Conservation (phyloP, 192 early-diverging fungal genomes). For the Coemansia sp. region DNA sequence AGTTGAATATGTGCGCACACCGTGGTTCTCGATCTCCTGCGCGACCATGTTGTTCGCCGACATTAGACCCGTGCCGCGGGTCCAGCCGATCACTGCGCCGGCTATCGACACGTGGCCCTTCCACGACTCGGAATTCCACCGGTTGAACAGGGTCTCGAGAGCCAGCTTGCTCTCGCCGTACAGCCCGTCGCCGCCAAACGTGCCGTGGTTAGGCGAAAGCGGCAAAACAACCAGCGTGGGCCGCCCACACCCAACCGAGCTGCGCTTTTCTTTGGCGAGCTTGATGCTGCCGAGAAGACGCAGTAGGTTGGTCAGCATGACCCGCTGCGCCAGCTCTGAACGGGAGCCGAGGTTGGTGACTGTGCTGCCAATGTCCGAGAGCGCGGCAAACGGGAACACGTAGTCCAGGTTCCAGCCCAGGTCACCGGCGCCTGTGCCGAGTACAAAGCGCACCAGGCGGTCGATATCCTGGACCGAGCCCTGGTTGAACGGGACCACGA, state of each 20-base stretch:
- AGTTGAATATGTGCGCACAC: conserved; percentile 85
- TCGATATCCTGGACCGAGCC: conserved; percentile 81
- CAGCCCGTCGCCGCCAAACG: conserved; percentile 88
- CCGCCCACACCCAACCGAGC: conserved; percentile 73
- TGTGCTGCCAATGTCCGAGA: conserved; percentile 81
- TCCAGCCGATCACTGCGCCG: conserved; percentile 95
- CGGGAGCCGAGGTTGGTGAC: conserved; percentile 77
- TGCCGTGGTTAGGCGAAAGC: conserved; percentile 94
- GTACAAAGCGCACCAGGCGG: conserved; percentile 80
- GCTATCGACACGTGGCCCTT: conserved; percentile 79
- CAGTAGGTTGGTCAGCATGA: conserved; percentile 90
- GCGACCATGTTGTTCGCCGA: conserved; percentile 81
- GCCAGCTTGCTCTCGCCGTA: conserved; percentile 92
- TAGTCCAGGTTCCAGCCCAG: conserved; percentile 92
- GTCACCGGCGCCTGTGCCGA: conserved; percentile 51
- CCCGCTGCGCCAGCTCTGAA: conserved; percentile 88
- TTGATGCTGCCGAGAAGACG: conserved; percentile 84
- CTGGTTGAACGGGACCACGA: conserved; percentile 96
- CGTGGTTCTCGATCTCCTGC: conserved; percentile 76
- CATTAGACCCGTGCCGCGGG: conserved; percentile 94
- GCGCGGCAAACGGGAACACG: conserved; percentile 91
- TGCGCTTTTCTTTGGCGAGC: conserved; percentile 70
- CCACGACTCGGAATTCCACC: conserved; percentile 91
- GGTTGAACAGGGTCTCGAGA: conserved; percentile 85
- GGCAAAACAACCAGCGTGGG: conserved; percentile 85